Evolutionary conservation across 1,139 yeast species (phyloP).

Genomic region (Saccharomyces hybrid): DNA sequence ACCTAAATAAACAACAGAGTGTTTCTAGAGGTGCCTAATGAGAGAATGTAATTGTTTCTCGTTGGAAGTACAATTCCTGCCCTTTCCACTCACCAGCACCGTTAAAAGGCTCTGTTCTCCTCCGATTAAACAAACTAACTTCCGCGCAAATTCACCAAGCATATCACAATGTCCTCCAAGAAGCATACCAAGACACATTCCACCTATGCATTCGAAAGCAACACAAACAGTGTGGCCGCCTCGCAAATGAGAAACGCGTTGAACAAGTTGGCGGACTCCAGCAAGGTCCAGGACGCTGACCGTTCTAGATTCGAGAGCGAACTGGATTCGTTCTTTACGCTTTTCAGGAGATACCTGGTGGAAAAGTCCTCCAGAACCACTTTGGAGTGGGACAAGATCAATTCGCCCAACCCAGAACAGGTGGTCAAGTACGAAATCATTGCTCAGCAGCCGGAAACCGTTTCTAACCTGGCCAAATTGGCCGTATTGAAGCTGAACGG

Average conservation of each 20-base stretch:
- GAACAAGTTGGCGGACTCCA: constrained; percentile 80
- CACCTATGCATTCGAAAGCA: constrained; percentile 82
- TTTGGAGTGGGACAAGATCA: constrained; percentile 91
- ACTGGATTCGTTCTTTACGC: constrained; percentile 90
- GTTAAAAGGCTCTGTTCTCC: not conserved
- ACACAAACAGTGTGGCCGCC: constrained; percentile 93
- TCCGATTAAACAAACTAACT: not conserved
- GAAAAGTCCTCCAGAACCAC: constrained; percentile 74
- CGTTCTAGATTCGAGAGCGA: constrained; percentile 72
- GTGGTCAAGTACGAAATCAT: constrained; percentile 70
- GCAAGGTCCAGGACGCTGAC: constrained; percentile 47
- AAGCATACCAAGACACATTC: constrained; percentile 67
- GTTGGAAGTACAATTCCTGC: not conserved
- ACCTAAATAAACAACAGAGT: not conserved
- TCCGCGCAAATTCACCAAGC: not conserved
- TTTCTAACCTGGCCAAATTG: constrained; percentile 62
- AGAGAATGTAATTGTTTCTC: not conserved
- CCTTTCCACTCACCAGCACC: not conserved
- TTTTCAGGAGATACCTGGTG: constrained; percentile 83
- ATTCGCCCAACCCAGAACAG: constrained; percentile 81
- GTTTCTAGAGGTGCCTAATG: not conserved
- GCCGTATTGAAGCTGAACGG: constrained; percentile 96
- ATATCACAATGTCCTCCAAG: constrained; percentile 29
- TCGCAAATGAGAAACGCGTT: constrained; percentile 96
- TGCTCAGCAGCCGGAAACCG: constrained; percentile 31